Evolutionary conservation across 495 filamentous ascomycete species (phyloP).

Genomic region (Immersiella caudata): DNA sequence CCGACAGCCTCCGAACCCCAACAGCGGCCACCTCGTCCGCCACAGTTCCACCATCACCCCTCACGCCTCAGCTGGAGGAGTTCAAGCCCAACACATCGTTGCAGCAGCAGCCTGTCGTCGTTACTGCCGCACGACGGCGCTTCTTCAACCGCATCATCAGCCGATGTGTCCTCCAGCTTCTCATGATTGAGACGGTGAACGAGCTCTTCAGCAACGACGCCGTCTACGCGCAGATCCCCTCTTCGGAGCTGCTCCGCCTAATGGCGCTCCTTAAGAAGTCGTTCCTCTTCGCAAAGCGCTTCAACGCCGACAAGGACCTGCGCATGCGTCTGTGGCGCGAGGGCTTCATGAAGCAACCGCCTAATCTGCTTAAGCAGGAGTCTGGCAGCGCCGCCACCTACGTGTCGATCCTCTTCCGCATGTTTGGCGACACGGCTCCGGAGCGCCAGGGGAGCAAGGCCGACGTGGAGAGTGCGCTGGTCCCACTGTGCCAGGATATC

Average conservation of each 20-base stretch:
- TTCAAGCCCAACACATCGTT: slow-evolving; percentile 75
- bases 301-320: slow-evolving; percentile 96
- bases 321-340: slow-evolving; percentile 93
- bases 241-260: slow-evolving; percentile 79
- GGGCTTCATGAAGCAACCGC: slow-evolving; percentile 99
- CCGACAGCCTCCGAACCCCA: slow-evolving; percentile 21
- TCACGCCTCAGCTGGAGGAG: slow-evolving; percentile 71
- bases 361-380: slow-evolving; percentile 98
- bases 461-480: slow-evolving; percentile 86
- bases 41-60: slow-evolving; percentile 27
- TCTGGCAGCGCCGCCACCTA: slow-evolving; percentile 90
- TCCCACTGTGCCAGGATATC: slow-evolving; percentile 93
- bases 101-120: slow-evolving; percentile 84
- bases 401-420: slow-evolving; percentile 88
- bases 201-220: slow-evolving; percentile 97
- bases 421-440: slow-evolving; percentile 88
- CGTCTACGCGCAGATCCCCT: slow-evolving; percentile 92
- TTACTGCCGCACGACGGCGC: slow-evolving; percentile 88
- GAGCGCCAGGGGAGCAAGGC: slow-evolving; percentile 76
- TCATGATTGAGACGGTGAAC: slow-evolving; percentile 99
- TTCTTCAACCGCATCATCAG: slow-evolving; percentile 99
- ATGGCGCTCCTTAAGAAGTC: slow-evolving; percentile 94
- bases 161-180: slow-evolving; percentile 93
- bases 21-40: slow-evolving; percentile 26
- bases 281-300: slow-evolving; percentile 92